Evolutionary conservation across 371 early-diverging fungal species (phyloP).

Genomic region (Rhizopus arrhizus): DNA sequence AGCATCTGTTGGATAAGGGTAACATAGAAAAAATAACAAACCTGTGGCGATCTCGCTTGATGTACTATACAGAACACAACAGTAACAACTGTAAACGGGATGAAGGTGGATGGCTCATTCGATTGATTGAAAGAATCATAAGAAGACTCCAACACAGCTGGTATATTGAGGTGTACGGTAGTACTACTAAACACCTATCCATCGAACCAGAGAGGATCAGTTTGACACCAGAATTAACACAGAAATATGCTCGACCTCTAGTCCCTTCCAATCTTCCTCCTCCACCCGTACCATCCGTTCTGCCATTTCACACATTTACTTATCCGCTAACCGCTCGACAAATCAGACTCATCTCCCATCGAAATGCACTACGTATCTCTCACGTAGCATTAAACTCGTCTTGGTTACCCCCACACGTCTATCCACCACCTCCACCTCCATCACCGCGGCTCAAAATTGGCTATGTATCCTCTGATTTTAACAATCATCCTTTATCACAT

Average conservation of each 20-base stretch:
- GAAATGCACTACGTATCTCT: slow-evolving; percentile 82
- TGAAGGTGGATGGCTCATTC: slow-evolving; percentile 80
- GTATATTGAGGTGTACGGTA: slow-evolving; percentile 59
- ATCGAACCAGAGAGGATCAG: slow-evolving; percentile 4
- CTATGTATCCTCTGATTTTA: slow-evolving; percentile 91
- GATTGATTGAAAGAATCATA: slow-evolving; percentile 65
- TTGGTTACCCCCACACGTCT: slow-evolving; percentile 72
- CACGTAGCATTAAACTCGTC: slow-evolving; percentile 67
- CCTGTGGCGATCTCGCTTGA: slow-evolving; percentile 40
- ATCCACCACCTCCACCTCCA: slow-evolving; percentile 79
- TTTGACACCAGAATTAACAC: slow-evolving; percentile 35
- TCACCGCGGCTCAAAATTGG: slow-evolving; percentile 71
- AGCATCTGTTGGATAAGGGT: slow-evolving; percentile 7
- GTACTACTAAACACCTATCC: neutral
- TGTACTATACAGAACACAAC: slow-evolving; percentile 20
- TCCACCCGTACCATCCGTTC: slow-evolving; percentile 81
- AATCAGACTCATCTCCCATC: slow-evolving; percentile 84
- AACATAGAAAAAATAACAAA: slow-evolving; percentile 6
- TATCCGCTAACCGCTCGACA: slow-evolving; percentile 83
- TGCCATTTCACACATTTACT: slow-evolving; percentile 94
- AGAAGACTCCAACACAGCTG: slow-evolving; percentile 67
- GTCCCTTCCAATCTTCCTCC: slow-evolving; percentile 61
- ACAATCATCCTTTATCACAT: slow-evolving; percentile 90
- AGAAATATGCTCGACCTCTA: slow-evolving; percentile 61
- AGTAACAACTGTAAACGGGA: slow-evolving; percentile 45